These are phyloP conservation scores for Aspergillus baeticus DNA, from an alignment of 495 filamentous ascomycete species.

Conservation along the genomic window DNA sequence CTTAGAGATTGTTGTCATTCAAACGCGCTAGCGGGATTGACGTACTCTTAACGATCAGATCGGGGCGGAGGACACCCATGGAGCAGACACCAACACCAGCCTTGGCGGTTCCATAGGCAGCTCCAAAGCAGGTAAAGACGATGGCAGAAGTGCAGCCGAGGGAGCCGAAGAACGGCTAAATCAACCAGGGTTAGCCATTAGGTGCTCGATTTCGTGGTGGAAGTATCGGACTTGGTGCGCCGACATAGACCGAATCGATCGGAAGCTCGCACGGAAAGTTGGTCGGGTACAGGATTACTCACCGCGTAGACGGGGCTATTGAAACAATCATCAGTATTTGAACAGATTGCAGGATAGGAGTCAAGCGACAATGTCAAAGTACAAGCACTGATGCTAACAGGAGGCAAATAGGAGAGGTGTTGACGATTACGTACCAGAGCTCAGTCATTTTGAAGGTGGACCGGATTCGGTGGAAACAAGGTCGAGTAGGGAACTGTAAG, in stretches of 20 bases:
- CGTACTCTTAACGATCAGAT: conserved; percentile 99
- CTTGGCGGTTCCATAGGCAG: conserved; percentile 98
- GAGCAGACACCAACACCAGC: conserved; percentile 97
- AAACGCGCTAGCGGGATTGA: conserved; percentile 12
- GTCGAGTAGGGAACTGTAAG: conserved; percentile 10
- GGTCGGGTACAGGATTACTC: conserved; percentile 50
- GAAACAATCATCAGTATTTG: background rate
- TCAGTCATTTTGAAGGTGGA: conserved; percentile 57
- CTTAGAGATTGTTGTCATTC: conserved; percentile 17
- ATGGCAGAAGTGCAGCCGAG: conserved; percentile 99
- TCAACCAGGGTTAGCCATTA: conserved; percentile 25
- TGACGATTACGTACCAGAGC: conserved; percentile 58
- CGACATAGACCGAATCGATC: conserved; percentile 1
- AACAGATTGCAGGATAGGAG: conserved; percentile 31
- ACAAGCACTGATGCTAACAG: conserved; percentile 27
- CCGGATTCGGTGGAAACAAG: conserved; percentile 11
- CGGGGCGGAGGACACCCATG: conserved; percentile 96
- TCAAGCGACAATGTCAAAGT: conserved; percentile 21
- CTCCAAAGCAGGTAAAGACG: conserved; percentile 98
- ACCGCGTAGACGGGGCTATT: conserved; percentile 97
- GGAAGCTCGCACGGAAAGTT: conserved; percentile 2
- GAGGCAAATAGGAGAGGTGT: conserved; percentile 34
- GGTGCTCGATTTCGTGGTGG: background rate
- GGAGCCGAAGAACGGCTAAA: conserved; percentile 96
- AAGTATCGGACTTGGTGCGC: background rate